Evolutionary conservation across 306 rosid genomes (phyloP).

Genomic region (Nissolia schottii): DNA sequence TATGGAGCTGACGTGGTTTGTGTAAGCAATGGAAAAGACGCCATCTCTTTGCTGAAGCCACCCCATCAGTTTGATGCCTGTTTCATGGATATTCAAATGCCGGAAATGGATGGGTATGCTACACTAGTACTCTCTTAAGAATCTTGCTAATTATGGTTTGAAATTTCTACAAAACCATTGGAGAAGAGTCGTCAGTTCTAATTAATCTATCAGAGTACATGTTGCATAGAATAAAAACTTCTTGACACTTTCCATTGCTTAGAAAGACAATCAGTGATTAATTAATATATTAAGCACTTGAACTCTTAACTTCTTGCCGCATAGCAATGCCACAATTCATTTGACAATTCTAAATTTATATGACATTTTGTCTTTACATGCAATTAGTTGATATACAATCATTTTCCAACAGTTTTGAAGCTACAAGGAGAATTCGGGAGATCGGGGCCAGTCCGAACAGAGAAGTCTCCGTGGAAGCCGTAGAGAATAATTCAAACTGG

Average conservation of each 20-base stretch:
- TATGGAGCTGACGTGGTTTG: constrained; percentile 93
- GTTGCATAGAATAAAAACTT: neutral
- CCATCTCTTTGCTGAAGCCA: constrained; percentile 64
- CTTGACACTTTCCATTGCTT: neutral
- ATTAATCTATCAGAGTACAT: neutral
- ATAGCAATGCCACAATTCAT: neutral
- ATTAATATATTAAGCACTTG: no score
- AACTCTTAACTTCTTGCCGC: no score
- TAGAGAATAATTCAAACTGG: constrained; percentile 39
- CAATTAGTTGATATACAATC: neutral
- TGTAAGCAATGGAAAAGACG: constrained; percentile 70
- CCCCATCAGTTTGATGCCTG: constrained; percentile 90
- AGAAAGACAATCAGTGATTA: no score
- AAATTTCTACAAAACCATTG: neutral
- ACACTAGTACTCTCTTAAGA: neutral
- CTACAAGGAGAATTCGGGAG: constrained; percentile 64
- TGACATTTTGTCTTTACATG: neutral
- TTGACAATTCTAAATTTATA: neutral
- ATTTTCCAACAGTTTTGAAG: constrained; percentile 60
- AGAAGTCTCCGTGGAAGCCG: constrained; percentile 37
- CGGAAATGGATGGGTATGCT: constrained; percentile 95
- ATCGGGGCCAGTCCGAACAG: constrained; percentile 41
- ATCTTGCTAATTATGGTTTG: neutral
- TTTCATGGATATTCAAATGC: constrained; percentile 99
- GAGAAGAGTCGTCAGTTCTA: neutral